Evolutionary conservation across 257 asterid species (phyloP), one percentile per base, ranked within the genome.

Genomic region (Solanum sitiens): DNA sequence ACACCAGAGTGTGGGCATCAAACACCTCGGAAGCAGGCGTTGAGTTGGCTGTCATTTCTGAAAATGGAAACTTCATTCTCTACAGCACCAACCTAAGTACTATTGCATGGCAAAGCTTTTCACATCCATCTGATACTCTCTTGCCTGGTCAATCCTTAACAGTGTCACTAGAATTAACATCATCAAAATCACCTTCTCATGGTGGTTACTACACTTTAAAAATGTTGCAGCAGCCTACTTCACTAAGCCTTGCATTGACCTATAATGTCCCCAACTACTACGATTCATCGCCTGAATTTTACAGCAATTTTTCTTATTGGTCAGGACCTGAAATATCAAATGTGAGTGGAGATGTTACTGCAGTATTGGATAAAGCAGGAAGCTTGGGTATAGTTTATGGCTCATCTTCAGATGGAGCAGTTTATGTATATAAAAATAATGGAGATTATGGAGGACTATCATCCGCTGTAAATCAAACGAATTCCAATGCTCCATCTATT

Each of bases 41-140:
- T 44, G 92, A 92, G 84, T 37, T 92, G 12, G 98, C 96, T 4
- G 56, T 47, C 91, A 86, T 96, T 90, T 92, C 92, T 2, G 98
- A 95, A 85, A 94, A 86, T 39, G 99, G 99, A 83, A 95, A 96
- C 91, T 89, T 96, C 91, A 84, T 96, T 42, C 94, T 96, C 61
- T 92, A 90, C 90, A 89, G 91, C 75, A 73, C 89, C 8, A 86
- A 91, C 53, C 90, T 83, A 35, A 71, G 75, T 18, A 59, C 67
- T 3, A 77, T 94, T 35, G 91, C 83, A 16, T 96, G 99, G 98
- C 95, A 96, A 85, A 95, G 98, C 92, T 96, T 96, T 47, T 87
- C 94, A 0, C 92, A 92, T 67, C 99, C 99, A 63, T 96, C 98
- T n/a, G 99, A 96, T 83, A 94, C 99, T 8, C 95, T 95, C 88